Evolutionary conservation across 2,329 filamentous ascomycete species (phyloP).

Genomic region (Stagonosporopsis tanaceti): DNA sequence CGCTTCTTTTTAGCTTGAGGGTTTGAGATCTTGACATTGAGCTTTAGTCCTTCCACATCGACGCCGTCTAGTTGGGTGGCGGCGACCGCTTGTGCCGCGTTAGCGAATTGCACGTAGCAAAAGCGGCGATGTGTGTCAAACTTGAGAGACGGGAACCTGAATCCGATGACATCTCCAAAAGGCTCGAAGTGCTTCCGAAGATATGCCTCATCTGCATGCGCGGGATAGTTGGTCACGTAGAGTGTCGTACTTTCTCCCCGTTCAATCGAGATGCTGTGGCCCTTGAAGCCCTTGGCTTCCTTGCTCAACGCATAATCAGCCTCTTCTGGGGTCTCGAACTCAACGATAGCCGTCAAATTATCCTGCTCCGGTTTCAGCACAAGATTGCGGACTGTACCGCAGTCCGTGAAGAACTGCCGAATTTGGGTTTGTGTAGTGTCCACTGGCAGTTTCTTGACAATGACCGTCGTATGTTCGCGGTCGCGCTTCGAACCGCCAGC

Average conservation of each 20-base stretch:
- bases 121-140: constrained; percentile 89
- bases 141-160: constrained; percentile 91
- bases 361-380: constrained; percentile 70
- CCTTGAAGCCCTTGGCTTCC: constrained; percentile 80
- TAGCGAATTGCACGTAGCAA: constrained; percentile 92
- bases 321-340: constrained; percentile 83
- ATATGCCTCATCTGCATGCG: constrained; percentile 74
- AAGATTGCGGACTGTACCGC: constrained; percentile 82
- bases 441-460: constrained; percentile 78
- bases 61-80: constrained; percentile 78
- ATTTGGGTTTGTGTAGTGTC: constrained; percentile 76
- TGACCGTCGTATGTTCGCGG: constrained; percentile 86
- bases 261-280: constrained; percentile 75
- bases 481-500: constrained; percentile 71
- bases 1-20: constrained; percentile 80
- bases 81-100: constrained; percentile 48
- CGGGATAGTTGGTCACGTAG: constrained; percentile 90
- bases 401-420: constrained; percentile 89
- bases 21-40: constrained; percentile 85
- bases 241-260: constrained; percentile 81
- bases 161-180: constrained; percentile 82
- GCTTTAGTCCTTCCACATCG: constrained; percentile 70
- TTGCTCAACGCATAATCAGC: constrained; percentile 81
- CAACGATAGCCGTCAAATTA: constrained; percentile 77
- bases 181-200: constrained; percentile 70